Percentiles rank a stretch among this genome's conserved stretches.
These are phyloP conservation scores for Balansia obtecta DNA, from an alignment of 2,329 filamentous ascomycete species.

Conservation along the genomic window DNA sequence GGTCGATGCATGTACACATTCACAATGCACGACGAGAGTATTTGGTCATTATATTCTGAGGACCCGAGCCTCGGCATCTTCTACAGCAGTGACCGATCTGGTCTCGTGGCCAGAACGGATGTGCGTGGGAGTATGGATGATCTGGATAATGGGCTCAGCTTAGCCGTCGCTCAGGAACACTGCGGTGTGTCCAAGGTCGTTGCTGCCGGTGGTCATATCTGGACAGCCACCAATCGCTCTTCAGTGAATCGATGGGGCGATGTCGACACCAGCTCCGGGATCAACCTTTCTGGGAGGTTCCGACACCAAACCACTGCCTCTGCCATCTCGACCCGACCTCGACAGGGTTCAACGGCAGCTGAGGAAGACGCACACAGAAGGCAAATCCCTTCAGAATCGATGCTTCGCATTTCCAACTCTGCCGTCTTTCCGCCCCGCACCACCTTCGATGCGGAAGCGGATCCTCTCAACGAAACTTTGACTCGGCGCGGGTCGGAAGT, in stretches of 20 bases:
- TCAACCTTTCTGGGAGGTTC: constrained; percentile 49
- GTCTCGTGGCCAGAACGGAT: constrained; percentile 92
- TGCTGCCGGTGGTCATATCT: constrained; percentile 63
- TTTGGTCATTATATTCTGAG: constrained; percentile 90
- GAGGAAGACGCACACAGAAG: constrained; percentile 33
- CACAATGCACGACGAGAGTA: constrained; percentile 97
- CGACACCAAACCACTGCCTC: constrained; percentile 35
- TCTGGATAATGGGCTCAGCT: constrained; percentile 76
- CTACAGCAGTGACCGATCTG: constrained; percentile 88
- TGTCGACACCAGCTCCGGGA: constrained; percentile 63
- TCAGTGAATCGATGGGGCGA: constrained; percentile 89
- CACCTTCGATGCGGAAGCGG: constrained; percentile 40
- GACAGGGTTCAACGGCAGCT: constrained; percentile 20
- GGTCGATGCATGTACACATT: constrained; percentile 95
- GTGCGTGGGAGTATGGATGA: constrained; percentile 53
- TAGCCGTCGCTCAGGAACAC: constrained; percentile 88
- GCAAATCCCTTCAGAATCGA: constrained; percentile 63
- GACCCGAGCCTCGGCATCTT: constrained; percentile 78
- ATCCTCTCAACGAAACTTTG: constrained; percentile 31
- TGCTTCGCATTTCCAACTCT: constrained; percentile 75
- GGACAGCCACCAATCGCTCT: constrained; percentile 81
- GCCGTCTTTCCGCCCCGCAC: constrained; percentile 56
- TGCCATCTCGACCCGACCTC: constrained; percentile 26
- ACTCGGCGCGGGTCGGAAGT: constrained; percentile 27
- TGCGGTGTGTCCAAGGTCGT: constrained; percentile 62